Evolutionary conservation across 768 basidiomycete species (phyloP).

Genomic region (Phlebiopsis flavidoalba): DNA sequence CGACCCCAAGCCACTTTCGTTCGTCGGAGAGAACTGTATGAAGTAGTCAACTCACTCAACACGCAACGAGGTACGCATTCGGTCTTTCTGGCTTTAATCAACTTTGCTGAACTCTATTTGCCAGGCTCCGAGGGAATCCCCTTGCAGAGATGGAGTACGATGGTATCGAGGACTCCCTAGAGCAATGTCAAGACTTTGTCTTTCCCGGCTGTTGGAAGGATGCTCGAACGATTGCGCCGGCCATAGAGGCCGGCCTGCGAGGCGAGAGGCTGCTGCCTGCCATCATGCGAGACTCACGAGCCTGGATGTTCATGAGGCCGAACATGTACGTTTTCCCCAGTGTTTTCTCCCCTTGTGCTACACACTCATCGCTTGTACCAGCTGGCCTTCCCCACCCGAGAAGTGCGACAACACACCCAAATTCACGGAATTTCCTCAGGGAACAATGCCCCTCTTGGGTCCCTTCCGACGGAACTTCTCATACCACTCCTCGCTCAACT

Average conservation of each 20-base stretch:
- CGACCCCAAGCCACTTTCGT: background rate
- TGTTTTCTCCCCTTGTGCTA: background rate
- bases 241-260: background rate
- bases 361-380: background rate
- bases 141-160: background rate
- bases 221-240: background rate
- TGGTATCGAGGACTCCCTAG: background rate
- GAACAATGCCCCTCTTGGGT: background rate
- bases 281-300: background rate
- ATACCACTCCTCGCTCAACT: background rate
- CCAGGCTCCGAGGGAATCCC: background rate
- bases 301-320: slow-evolving; percentile 7
- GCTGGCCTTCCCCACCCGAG: background rate
- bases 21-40: slow-evolving; percentile 3
- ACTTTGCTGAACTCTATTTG: background rate
- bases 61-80: background rate
- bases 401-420: background rate
- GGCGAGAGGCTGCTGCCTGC: background rate
- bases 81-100: background rate
- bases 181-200: slow-evolving; percentile 1
- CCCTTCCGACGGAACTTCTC: background rate
- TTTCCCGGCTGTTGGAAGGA: background rate
- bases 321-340: background rate
- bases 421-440: background rate
- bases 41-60: background rate